A percentile compares a stretch with the other conserved stretches of the same genome.
phyloP scores from a whole-genome alignment of 1,139 yeast genomes.

The Kodamaea arcana region DNA sequence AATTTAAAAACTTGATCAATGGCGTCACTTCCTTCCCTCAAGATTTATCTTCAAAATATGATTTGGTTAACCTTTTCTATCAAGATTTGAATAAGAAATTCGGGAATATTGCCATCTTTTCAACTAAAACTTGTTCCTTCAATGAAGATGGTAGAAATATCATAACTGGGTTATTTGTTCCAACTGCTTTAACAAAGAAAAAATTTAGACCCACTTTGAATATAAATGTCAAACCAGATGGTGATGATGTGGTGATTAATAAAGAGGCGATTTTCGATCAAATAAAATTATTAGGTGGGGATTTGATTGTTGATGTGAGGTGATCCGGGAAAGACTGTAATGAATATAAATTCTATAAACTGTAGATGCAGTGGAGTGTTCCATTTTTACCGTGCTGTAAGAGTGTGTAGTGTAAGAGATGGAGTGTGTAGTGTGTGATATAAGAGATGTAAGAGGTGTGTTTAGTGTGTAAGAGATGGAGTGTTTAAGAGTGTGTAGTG shows the following conservation, averaged over 20 bases:
- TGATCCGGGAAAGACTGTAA: too few species aligned
- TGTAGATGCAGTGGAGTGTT: too few species aligned
- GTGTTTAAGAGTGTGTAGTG: too few species aligned
- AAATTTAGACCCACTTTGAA: constrained; percentile 80
- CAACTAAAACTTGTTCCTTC: constrained; percentile 50
- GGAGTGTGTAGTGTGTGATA: too few species aligned
- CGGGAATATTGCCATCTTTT: constrained; percentile 56
- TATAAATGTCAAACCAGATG: constrained; percentile 65
- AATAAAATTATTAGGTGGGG: constrained; percentile 73
- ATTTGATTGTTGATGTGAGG: constrained; percentile 39
- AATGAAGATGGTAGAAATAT: constrained; percentile 50
- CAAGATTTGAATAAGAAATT: constrained; percentile 55
- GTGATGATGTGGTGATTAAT: constrained; percentile 58
- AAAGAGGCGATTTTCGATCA: constrained; percentile 73
- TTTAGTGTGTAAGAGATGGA: too few species aligned
- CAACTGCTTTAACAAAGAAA: constrained; percentile 50
- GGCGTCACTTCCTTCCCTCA: constrained; percentile 40
- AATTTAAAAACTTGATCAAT: constrained; percentile 62
- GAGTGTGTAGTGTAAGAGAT: too few species aligned
- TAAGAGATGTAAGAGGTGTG: too few species aligned
- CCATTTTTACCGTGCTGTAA: too few species aligned
- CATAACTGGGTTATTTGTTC: constrained; percentile 78
- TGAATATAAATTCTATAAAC: too few species aligned
- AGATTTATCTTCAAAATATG: constrained; percentile 44
- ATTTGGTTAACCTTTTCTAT: constrained; percentile 52